These are phyloP conservation scores for Paspalum vaginatum DNA, from an alignment of 176 grass and related monocot genomes.

Conservation along the genomic window DNA sequence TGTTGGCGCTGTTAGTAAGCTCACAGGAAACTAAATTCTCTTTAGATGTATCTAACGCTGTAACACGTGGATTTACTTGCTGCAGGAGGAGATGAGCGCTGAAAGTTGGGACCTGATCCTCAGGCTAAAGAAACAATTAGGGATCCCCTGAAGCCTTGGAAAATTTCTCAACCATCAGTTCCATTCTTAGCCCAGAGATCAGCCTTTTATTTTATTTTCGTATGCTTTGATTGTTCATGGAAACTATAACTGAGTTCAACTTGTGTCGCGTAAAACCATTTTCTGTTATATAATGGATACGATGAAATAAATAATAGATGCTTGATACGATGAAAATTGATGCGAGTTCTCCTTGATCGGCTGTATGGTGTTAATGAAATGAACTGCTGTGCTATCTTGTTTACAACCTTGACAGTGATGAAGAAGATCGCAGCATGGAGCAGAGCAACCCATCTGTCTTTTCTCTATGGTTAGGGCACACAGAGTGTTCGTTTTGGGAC, in stretches of 20 bases:
- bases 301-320: not conserved
- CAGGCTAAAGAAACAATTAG: slow-evolving; percentile 41
- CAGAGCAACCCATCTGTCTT: slow-evolving; percentile 53
- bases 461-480: not conserved
- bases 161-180: not conserved
- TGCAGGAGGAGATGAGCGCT: slow-evolving; percentile 47
- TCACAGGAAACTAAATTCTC: not conserved
- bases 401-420: slow-evolving; percentile 40
- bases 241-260: not conserved
- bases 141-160: slow-evolving; percentile 21
- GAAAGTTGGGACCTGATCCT: slow-evolving; percentile 36
- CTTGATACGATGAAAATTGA: not conserved
- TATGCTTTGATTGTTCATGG: not conserved
- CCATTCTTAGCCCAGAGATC: not conserved
- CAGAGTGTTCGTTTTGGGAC: not conserved
- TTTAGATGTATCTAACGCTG: not conserved
- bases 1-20: not conserved
- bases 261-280: not conserved
- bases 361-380: not conserved
- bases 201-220: not conserved
- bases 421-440: slow-evolving; percentile 61
- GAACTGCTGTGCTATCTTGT: not conserved
- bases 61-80: not conserved
- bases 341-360: not conserved
- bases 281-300: not conserved